These are phyloP conservation scores for Triglochin maritima DNA, from an alignment of 106 monocot species.

Conservation along the genomic window DNA sequence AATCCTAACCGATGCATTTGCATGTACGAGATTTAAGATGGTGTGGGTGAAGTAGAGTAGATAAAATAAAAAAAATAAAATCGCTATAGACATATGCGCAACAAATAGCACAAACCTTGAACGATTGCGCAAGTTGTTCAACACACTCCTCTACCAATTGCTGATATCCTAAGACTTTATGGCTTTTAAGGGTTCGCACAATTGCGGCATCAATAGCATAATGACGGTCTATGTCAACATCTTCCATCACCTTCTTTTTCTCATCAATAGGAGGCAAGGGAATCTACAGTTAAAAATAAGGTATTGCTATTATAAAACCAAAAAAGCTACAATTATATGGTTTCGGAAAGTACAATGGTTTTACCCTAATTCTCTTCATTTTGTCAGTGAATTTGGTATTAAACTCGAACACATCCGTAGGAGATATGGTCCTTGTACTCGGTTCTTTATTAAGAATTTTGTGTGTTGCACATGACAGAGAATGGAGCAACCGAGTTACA, in stretches of 20 bases:
- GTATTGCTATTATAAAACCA: neutral
- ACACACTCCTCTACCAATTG: conserved; percentile 72
- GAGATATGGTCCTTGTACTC: conserved; percentile 48
- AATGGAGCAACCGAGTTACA: conserved; percentile 72
- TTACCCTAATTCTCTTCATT: conserved; percentile 75
- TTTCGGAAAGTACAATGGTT: neutral
- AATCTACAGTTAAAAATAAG: conserved; percentile 18
- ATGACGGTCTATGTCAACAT: conserved; percentile 72
- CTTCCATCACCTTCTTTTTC: conserved; percentile 68
- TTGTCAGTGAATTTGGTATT: conserved; percentile 89
- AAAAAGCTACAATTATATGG: neutral
- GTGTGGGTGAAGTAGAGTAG: no score
- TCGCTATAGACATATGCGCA: no score
- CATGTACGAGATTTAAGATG: no score
- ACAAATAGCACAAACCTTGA: conserved; percentile 33
- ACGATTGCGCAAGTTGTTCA: conserved; percentile 60
- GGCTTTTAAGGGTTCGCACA: conserved; percentile 82
- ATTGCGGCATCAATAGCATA: conserved; percentile 83
- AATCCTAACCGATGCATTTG: no score
- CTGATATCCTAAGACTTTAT: conserved; percentile 67
- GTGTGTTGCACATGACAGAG: conserved; percentile 77
- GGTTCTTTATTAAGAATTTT: conserved; percentile 89
- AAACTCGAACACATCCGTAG: conserved; percentile 65
- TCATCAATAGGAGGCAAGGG: conserved; percentile 70
- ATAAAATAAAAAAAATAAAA: no score